A percentile compares a stretch with the other conserved stretches of the same genome.
Conservation (phyloP, 2,329 filamentous ascomycete genomes). For the Sclerotinia borealis region DNA sequence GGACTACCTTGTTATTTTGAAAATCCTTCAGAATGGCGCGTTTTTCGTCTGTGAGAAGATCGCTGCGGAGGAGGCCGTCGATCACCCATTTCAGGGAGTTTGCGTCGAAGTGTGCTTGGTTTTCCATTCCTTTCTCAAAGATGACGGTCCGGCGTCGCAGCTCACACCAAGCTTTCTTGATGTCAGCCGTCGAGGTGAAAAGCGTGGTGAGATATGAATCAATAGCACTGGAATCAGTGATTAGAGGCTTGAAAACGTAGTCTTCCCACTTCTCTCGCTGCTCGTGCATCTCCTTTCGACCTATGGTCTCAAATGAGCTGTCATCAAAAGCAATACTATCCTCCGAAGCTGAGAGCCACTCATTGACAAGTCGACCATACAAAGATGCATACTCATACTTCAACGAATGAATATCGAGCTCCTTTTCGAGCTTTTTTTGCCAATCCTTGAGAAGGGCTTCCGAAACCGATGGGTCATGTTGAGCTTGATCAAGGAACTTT, state of each 20-base stretch:
- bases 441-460: conserved; percentile 39
- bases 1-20: conserved; percentile 41
- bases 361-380: conserved; percentile 48
- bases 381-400: conserved; percentile 50
- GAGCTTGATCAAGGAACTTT: conserved; percentile 45
- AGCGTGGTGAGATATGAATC: conserved; percentile 44
- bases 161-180: conserved; percentile 37
- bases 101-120: conserved; percentile 35
- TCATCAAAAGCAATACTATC: conserved; percentile 27
- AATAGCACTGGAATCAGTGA: conserved; percentile 41
- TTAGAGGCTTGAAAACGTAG: conserved; percentile 43
- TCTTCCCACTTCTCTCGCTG: conserved; percentile 49
- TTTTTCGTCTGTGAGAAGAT: conserved; percentile 47
- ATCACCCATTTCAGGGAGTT: conserved; percentile 40
- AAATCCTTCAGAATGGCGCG: conserved; percentile 43
- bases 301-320: conserved; percentile 40
- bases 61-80: conserved; percentile 42
- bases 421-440: conserved; percentile 41
- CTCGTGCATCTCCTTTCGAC: conserved; percentile 47
- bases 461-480: conserved; percentile 47
- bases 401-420: conserved; percentile 41
- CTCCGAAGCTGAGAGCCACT: conserved; percentile 42
- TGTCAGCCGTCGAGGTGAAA: conserved; percentile 38
- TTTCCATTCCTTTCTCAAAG: conserved; percentile 29
- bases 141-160: conserved; percentile 36